These are phyloP conservation scores for Kuraishia ogatae DNA, from an alignment of 805 yeast genomes.

Conservation along the genomic window DNA sequence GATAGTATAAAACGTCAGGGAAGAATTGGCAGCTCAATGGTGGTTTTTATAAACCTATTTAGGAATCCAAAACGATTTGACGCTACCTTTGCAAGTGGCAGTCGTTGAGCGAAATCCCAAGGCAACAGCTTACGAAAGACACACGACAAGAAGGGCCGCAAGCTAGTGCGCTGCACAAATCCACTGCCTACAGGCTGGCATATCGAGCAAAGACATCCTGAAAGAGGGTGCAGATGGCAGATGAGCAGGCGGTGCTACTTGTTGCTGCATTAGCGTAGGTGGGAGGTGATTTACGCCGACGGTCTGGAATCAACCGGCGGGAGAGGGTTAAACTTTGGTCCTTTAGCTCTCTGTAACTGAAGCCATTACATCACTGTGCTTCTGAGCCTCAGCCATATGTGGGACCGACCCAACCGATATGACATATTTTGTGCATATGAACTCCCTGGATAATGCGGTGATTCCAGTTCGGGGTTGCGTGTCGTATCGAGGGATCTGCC, in stretches of 20 bases:
- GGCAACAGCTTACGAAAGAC: not conserved
- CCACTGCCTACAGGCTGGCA: not conserved
- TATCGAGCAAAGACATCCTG: not conserved
- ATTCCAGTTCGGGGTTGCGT: not conserved
- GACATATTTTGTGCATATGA: not conserved
- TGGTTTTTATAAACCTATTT: not conserved
- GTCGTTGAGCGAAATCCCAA: not conserved
- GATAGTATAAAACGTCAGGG: not conserved
- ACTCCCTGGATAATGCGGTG: not conserved
- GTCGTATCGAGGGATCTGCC: not conserved
- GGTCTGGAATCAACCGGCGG: not conserved
- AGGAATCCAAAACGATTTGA: not conserved
- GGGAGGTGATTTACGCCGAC: not conserved
- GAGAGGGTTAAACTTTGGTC: not conserved
- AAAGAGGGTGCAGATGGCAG: not conserved
- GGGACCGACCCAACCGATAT: not conserved
- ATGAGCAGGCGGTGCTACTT: not conserved
- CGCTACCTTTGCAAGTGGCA: not conserved
- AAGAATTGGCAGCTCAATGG: not conserved
- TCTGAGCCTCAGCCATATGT: not conserved
- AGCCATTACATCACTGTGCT: not conserved
- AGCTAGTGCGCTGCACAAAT: not conserved
- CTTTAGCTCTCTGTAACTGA: not conserved
- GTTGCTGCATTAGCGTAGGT: not conserved
- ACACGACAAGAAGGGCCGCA: not conserved